Percentiles rank a stretch among this genome's conserved stretches.
Conservation (phyloP, 2,329 filamentous ascomycete species). For the Hymenoscyphus albidus region DNA sequence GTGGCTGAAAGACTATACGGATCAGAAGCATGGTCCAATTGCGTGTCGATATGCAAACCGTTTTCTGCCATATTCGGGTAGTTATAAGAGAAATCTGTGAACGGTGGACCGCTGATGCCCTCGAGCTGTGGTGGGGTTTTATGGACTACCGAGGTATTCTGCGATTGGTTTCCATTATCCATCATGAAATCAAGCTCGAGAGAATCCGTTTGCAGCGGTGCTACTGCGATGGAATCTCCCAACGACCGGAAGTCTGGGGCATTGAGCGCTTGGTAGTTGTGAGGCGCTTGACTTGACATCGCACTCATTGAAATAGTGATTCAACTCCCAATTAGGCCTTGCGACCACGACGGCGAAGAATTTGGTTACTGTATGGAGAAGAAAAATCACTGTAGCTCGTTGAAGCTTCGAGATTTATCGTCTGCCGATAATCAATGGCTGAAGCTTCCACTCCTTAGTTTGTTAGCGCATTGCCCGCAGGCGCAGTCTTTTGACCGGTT, state of each 20-base stretch:
- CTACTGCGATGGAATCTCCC: conserved; percentile 15
- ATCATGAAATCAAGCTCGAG: conserved; percentile 33
- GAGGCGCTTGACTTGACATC: conserved; percentile 23
- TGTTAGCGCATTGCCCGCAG: conserved; percentile 6
- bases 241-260: conserved; percentile 18
- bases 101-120: conserved; percentile 37
- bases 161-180: conserved; percentile 22
- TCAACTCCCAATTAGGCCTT: neutral
- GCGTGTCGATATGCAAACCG: conserved; percentile 35
- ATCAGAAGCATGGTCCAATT: conserved; percentile 26
- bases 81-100: conserved; percentile 51
- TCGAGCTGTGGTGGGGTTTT: conserved; percentile 28
- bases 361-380: neutral
- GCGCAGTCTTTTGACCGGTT: conserved; percentile 7
- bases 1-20: conserved; percentile 25
- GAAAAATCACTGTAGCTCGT: conserved; percentile 3
- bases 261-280: conserved; percentile 23
- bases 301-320: conserved; percentile 6
- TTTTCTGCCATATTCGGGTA: conserved; percentile 45
- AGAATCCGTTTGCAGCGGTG: conserved; percentile 23
- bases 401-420: conserved; percentile 12
- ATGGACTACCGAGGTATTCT: conserved; percentile 19
- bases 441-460: conserved; percentile 1
- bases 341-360: neutral
- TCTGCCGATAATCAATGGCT: conserved; percentile 4